phyloP scores from a whole-genome alignment of 2,329 filamentous ascomycete genomes.

The Nemania bipapillata region DNA sequence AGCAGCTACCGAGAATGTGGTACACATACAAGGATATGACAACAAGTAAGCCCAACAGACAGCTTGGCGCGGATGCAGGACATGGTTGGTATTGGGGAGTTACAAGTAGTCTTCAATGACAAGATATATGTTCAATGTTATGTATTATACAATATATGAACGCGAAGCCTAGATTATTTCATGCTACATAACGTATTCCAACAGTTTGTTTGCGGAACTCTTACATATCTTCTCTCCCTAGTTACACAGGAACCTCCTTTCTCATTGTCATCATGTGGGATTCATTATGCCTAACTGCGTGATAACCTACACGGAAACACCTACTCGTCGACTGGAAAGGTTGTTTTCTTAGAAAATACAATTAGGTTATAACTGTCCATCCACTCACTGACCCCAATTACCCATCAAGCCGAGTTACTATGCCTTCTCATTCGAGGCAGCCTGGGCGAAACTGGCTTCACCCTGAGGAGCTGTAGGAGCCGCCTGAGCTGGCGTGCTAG shows the following conservation, averaged over 20 bases:
- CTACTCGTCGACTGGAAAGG: not conserved
- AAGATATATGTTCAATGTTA: too few species aligned
- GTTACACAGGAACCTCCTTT: too few species aligned
- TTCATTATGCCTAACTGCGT: not conserved
- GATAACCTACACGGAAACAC: not conserved
- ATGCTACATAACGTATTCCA: too few species aligned
- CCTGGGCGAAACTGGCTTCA: constrained; percentile 19
- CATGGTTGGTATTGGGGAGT: too few species aligned
- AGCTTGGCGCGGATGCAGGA: too few species aligned
- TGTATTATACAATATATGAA: too few species aligned
- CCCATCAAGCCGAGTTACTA: constrained; percentile 6
- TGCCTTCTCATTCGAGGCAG: constrained; percentile 30
- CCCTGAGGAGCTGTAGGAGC: constrained; percentile 1
- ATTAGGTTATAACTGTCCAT: constrained; percentile 38
- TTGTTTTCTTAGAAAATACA: constrained; percentile 22
- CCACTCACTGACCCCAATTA: constrained; percentile 30
- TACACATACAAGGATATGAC: not conserved
- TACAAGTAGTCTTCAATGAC: too few species aligned
- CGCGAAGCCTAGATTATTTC: too few species aligned
- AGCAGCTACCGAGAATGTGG: not conserved
- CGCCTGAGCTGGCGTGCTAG: constrained; percentile 5
- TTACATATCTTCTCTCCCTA: too few species aligned
- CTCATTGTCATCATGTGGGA: not conserved
- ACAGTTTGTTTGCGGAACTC: too few species aligned
- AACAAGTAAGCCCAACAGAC: not conserved